Conservation (phyloP, 768 basidiomycete genomes). For the Rhizopogon vesiculosus region DNA sequence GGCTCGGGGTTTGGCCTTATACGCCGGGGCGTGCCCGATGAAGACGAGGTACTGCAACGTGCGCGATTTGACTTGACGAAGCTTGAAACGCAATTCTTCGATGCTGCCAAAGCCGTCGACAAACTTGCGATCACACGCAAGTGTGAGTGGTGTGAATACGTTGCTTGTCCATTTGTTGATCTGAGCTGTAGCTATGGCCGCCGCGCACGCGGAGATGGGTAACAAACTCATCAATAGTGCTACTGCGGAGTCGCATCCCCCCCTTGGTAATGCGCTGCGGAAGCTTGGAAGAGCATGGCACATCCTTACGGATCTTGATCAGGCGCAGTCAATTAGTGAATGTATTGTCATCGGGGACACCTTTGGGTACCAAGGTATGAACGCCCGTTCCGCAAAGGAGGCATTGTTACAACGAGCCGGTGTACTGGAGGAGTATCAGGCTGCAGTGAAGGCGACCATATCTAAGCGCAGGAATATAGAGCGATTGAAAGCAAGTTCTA, state of each 20-base stretch:
- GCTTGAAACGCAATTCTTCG: conserved; percentile 89
- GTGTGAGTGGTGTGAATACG: conserved; percentile 39
- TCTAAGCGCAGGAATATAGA: conserved; percentile 91
- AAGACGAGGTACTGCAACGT: conserved; percentile 88
- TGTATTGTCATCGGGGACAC: conserved; percentile 96
- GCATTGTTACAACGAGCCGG: conserved; percentile 85
- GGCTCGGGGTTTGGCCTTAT: conserved; percentile 75
- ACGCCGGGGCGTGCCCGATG: conserved; percentile 79
- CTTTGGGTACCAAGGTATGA: conserved; percentile 92
- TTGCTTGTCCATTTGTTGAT: neutral
- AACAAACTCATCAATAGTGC: conserved; percentile 88
- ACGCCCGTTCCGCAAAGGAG: conserved; percentile 95
- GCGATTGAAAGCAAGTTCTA: conserved; percentile 78
- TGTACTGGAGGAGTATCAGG: conserved; percentile 91
- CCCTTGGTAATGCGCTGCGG: conserved; percentile 76
- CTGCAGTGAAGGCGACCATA: conserved; percentile 89
- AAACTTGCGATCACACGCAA: conserved; percentile 77
- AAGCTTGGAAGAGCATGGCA: conserved; percentile 89
- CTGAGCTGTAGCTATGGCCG: conserved; percentile 57
- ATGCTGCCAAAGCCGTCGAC: conserved; percentile 88
- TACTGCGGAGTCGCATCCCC: conserved; percentile 82
- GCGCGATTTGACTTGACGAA: conserved; percentile 91
- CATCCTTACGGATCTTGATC: conserved; percentile 81
- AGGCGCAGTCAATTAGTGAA: conserved; percentile 90
- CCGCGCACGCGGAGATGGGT: conserved; percentile 85